Conservation (phyloP, 129 eudicot genomes). For the Pseudognaphalium luteoalbum region DNA sequence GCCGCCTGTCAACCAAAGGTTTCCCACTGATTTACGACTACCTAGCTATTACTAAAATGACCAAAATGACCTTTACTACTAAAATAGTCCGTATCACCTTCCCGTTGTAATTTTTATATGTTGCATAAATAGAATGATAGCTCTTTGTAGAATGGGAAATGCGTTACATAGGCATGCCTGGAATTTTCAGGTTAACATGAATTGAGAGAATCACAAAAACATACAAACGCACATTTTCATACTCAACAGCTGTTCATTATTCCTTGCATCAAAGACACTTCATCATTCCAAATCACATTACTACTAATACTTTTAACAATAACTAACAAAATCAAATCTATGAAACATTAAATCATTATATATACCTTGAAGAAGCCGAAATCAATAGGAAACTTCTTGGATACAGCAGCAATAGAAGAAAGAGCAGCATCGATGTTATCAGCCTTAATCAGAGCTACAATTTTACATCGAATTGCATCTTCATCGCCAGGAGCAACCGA, state of each 20-base stretch:
- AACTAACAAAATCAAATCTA: constrained; percentile 9
- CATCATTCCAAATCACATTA: constrained; percentile 13
- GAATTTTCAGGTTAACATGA: neutral
- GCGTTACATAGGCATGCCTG: neutral
- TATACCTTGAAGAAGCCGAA: constrained; percentile 57
- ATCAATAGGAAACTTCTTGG: constrained; percentile 49
- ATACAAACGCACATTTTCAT: constrained; percentile 11
- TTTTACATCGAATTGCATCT: constrained; percentile 80
- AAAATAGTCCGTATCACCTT: neutral
- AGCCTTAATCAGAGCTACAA: constrained; percentile 66
- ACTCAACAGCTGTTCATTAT: constrained; percentile 19
- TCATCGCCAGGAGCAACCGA: constrained; percentile 77
- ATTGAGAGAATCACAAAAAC: constrained; percentile 1
- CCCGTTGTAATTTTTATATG: too few species aligned
- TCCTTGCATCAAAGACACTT: constrained; percentile 5
- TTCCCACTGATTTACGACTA: neutral
- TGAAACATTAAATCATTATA: too few species aligned
- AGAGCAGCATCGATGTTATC: constrained; percentile 75
- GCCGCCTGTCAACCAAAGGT: neutral
- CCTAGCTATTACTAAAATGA: neutral
- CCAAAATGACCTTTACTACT: neutral
- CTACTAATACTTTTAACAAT: constrained; percentile 6
- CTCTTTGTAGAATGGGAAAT: too few species aligned
- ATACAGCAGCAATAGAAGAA: constrained; percentile 36
- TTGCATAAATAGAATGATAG: too few species aligned